phyloP scores from a whole-genome alignment of 306 rosid species.

The Clitoria ternatea region DNA sequence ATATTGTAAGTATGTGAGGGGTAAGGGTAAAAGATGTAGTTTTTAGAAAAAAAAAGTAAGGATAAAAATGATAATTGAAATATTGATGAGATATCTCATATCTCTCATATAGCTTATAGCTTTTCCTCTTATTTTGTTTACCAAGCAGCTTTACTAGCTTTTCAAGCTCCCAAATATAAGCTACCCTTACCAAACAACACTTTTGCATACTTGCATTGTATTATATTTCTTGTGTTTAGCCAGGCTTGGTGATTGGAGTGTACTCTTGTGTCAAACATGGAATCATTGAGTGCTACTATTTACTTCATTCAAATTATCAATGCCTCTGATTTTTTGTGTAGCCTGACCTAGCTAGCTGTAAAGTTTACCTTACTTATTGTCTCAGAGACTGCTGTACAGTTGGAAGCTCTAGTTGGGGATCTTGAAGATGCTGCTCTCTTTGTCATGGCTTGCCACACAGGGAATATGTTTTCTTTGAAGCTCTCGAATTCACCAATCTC shows the following conservation, averaged over 20 bases:
- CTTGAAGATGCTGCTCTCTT: conserved; percentile 76
- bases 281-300: background rate
- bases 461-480: conserved; percentile 46
- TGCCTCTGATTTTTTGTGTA: background rate
- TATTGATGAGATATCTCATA: no score
- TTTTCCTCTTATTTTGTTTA: no score
- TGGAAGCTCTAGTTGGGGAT: conserved; percentile 81
- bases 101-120: no score
- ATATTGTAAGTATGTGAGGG: no score
- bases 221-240: background rate
- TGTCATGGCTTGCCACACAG: conserved; percentile 45
- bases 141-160: no score
- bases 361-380: conserved; percentile 37
- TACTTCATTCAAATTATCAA: background rate
- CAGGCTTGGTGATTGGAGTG: background rate
- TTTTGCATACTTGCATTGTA: background rate
- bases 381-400: conserved; percentile 70
- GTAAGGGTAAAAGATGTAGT: no score
- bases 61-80: no score
- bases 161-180: no score
- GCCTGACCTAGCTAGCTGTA: conserved; percentile 22
- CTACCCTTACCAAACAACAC: no score
- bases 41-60: no score
- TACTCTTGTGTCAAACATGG: background rate
- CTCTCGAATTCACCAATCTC: conserved; percentile 38